Evolutionary conservation across 129 eudicot genomes (phyloP).

Genomic region (Ambrosia trifida): DNA sequence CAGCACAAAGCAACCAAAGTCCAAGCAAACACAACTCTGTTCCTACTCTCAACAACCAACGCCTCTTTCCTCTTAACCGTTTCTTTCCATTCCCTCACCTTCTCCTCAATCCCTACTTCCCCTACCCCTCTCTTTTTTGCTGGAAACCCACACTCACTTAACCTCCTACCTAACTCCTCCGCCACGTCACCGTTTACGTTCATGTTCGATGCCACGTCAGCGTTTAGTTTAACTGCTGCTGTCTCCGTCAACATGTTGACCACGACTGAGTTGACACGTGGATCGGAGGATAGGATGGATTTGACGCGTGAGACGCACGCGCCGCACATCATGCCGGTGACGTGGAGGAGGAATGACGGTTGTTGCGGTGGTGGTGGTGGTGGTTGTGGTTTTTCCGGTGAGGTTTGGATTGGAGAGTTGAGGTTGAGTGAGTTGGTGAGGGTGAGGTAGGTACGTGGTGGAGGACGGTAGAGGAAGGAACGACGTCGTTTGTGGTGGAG

Average conservation of each 20-base stretch:
- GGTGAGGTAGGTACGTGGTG: constrained; percentile 31
- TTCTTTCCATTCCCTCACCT: constrained; percentile 88
- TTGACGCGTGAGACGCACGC: constrained; percentile 86
- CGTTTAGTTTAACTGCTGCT: constrained; percentile 71
- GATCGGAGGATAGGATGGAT: constrained; percentile 58
- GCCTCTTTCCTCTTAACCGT: constrained; percentile 70
- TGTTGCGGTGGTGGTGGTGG: constrained; percentile 18
- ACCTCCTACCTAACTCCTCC: constrained; percentile 63
- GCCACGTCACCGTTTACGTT: constrained; percentile 23
- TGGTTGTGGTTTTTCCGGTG: not conserved
- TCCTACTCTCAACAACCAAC: constrained; percentile 69
- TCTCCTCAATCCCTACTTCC: constrained; percentile 62
- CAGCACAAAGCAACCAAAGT: constrained; percentile 87
- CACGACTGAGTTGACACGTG: constrained; percentile 77
- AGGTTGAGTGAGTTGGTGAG: constrained; percentile 57
- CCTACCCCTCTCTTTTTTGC: constrained; percentile 66
- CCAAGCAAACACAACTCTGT: constrained; percentile 86
- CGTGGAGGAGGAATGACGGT: constrained; percentile 65
- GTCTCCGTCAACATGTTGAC: constrained; percentile 91
- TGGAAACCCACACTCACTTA: constrained; percentile 82
- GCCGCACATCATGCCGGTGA: constrained; percentile 94
- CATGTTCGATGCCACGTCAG: not conserved
- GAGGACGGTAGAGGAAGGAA: constrained; percentile 29
- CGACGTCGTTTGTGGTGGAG: constrained; percentile 38
- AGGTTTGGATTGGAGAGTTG: constrained; percentile 22